Percentiles rank a stretch among this genome's conserved stretches.
Evolutionary conservation across 75 land plant genomes (phyloP).

Genomic region (Sequoia sempervirens): DNA sequence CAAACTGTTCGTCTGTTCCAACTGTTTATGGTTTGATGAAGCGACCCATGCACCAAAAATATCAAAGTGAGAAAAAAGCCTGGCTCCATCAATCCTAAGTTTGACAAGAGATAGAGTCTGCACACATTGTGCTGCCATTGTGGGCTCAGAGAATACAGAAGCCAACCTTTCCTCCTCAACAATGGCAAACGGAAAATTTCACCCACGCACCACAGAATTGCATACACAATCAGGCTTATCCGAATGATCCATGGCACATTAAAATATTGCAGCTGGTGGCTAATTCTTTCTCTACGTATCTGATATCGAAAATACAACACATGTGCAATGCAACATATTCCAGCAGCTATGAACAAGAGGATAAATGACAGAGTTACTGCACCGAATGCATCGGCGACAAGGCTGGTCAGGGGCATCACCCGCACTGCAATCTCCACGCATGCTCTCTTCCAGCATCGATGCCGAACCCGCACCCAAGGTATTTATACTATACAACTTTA

Average conservation of each 20-base stretch:
- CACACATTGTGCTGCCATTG: conserved; percentile 72
- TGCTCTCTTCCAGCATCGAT: conserved; percentile 78
- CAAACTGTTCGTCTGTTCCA: conserved; percentile 65
- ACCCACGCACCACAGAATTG: conserved; percentile 75
- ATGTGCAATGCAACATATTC: conserved; percentile 56
- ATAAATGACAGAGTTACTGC: conserved; percentile 74
- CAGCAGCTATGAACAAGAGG: conserved; percentile 37
- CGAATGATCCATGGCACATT: conserved; percentile 89
- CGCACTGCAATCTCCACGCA: conserved; percentile 63
- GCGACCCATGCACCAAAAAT: conserved; percentile 78
- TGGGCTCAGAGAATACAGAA: conserved; percentile 35
- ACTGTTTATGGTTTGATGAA: conserved; percentile 52
- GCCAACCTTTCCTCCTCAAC: conserved; percentile 47
- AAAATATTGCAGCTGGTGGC: conserved; percentile 59
- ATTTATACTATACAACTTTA: neutral
- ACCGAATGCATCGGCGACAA: conserved; percentile 86
- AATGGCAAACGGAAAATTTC: conserved; percentile 67
- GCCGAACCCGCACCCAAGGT: conserved; percentile 10
- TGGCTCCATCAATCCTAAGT: conserved; percentile 92
- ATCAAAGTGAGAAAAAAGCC: conserved; percentile 71
- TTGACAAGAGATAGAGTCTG: conserved; percentile 74
- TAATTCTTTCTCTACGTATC: conserved; percentile 33
- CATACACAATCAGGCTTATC: conserved; percentile 48
- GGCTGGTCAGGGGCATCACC: conserved; percentile 97
- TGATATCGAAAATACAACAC: conserved; percentile 62